Base-by-base conservation (phyloP, 768 basidiomycete genomes). In the Xerocomus potaroensis region DNA sequence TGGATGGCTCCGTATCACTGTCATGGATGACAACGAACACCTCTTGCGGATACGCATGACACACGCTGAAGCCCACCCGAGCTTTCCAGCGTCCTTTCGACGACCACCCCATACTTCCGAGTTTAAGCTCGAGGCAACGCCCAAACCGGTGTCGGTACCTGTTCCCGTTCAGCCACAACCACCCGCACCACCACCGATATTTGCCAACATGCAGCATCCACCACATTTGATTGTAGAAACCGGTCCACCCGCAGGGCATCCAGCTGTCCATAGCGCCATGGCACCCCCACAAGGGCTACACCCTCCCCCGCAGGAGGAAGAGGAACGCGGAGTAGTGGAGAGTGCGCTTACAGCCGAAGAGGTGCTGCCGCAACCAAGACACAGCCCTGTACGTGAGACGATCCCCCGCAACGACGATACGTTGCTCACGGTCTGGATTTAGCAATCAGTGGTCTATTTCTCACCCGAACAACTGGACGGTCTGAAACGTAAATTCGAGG, bases 41-140 rank as follows among this genome's bases (percentile, higher is more conserved):
- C 64, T 68, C 22, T 45, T 66, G 26, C 64, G 64, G 23, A 68
- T 66, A 56, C 64, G 64, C 43, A 66, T 66, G 66, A 68, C 64
- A 0, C 64, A 66, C 31, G 62, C 66, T 16, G 66, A 66, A 31
- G 64, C 66, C 0, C 64, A 66, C 39, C 64, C 64, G 1, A 57
- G 57, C 42, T 65, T 65, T 43, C 64, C 64, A 0, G 61, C 63
- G 0, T 67, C 64, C 12, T 65, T 65, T 55, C 61, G 65, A 26
- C 45, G 65, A 40, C 63, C 62, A 7, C 58, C 63, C 0, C 63
- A 65, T 12, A 67, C 65, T 11, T 65, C 63, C 41, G 64, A 65
- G 33, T 67, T 65, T 12, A 65, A 65, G 21, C 51, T 67, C 32
- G 65, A 65, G 14, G 30, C 65, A 3, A 49, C 63, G 1, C 61